Evolutionary conservation across 2,329 filamentous ascomycete species (phyloP), one percentile per base, ranked within the genome.

Genomic region (Diplodia sapinea): DNA sequence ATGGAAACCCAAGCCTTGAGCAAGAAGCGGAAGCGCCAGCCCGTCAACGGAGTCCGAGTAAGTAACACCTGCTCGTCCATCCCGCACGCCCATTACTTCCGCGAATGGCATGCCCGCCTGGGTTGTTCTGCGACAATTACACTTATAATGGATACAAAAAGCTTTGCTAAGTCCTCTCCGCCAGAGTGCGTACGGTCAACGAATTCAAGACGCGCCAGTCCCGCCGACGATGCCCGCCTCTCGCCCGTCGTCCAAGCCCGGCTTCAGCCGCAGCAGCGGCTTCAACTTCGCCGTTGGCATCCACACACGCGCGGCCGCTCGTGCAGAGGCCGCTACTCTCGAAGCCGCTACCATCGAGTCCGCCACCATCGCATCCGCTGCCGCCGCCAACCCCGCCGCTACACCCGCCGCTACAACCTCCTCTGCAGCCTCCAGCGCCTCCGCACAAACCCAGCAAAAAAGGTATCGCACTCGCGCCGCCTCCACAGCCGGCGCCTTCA

Each of bases 101-200:
- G 3, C 43, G 8, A 47, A 47, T 20, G 9, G 9, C 8, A 6
- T n/a, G 9, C 31, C 52, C 31, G 20, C 3, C 17, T 26, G n/a
- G 3, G 36, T 12, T 38, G 15, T 55, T 13, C 11, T 23, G n/a
- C 33, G 23, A 20, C 17, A 23, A 38, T 20, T 6, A 40, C 50
- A 26, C 50, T 20, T 17, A 49, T n/a, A 1, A 20, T 49, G 15
- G n/a, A 49, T 23, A 52, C 7, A 26, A 12, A 3, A 29, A 17
- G 2, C 13, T 15, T 29, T 17, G 6, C 12, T 38, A 40, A 55
- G 29, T 13, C 17, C 11, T 17, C n/a, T 20, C 11, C 4, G 4
- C 33, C 17, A 56, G 54, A 56, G 54, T 33, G 31, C 54, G 1
- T n/a, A 56, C 31, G 54, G 54, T 33, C 11, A 56, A 26, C 54